Conservation (phyloP, 495 filamentous ascomycete genomes). For the Lophiostoma macrostomum region DNA sequence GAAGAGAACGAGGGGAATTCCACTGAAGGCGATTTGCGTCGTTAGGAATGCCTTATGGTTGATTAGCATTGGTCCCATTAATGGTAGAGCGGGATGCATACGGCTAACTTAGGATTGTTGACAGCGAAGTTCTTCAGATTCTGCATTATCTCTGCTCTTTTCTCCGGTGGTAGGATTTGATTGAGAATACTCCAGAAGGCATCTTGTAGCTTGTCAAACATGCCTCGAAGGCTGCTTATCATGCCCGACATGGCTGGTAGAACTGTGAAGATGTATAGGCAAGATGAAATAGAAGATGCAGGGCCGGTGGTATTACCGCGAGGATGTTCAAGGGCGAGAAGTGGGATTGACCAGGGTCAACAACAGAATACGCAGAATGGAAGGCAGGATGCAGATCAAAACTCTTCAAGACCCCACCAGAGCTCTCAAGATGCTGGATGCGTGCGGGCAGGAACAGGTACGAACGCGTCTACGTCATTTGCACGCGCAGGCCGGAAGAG, state of each 20-base stretch:
- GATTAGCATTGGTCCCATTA: not conserved
- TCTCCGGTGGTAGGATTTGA: conserved; percentile 40
- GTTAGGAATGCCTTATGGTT: conserved; percentile 49
- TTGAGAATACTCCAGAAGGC: conserved; percentile 33
- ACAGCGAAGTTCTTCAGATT: conserved; percentile 39
- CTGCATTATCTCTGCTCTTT: conserved; percentile 34
- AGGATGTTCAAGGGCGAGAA: not conserved
- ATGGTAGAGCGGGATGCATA: conserved; percentile 18
- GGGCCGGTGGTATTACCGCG: too few relatives aligned
- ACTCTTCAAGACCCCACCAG: not conserved
- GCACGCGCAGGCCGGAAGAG: not conserved
- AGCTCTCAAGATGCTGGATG: too few relatives aligned
- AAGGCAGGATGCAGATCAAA: not conserved
- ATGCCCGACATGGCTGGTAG: conserved; percentile 26
- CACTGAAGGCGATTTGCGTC: conserved; percentile 53
- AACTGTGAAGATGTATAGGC: not conserved
- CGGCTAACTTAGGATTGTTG: conserved; percentile 43
- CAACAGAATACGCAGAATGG: not conserved
- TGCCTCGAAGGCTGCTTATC: conserved; percentile 27
- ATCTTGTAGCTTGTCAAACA: conserved; percentile 14
- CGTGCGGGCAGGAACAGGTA: not conserved
- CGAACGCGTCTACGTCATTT: conserved; percentile 6
- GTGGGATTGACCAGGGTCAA: not conserved
- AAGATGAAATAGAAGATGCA: not conserved
- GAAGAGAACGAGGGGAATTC: conserved; percentile 62